A percentile compares a stretch with the other conserved stretches of the same genome.
These are phyloP conservation scores for Penicillium salamii DNA, from an alignment of 495 filamentous ascomycete species.

Conservation along the genomic window DNA sequence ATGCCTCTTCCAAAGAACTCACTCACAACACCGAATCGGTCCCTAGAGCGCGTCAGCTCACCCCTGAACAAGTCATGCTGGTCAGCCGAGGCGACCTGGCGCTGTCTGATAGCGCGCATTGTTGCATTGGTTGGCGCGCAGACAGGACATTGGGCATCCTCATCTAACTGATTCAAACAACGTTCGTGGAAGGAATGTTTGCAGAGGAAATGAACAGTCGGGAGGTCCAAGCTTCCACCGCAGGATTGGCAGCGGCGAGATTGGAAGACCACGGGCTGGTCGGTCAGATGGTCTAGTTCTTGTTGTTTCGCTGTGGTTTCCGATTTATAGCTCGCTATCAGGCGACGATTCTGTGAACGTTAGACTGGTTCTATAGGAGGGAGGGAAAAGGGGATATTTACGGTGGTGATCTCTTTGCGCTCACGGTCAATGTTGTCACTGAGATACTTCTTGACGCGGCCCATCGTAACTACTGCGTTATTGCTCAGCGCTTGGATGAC, in stretches of 20 bases:
- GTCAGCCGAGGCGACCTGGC: slow-evolving; percentile 84
- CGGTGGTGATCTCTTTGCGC: slow-evolving; percentile 73
- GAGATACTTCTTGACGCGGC: slow-evolving; percentile 92
- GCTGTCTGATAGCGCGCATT: slow-evolving; percentile 77
- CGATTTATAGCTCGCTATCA: slow-evolving; percentile 78
- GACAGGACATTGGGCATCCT: slow-evolving; percentile 75
- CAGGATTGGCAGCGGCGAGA: slow-evolving; percentile 83
- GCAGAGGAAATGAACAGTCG: slow-evolving; percentile 92
- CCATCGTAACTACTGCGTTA: slow-evolving; percentile 90
- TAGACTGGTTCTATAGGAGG: slow-evolving; percentile 6
- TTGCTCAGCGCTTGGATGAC: slow-evolving; percentile 89
- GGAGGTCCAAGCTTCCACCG: slow-evolving; percentile 70
- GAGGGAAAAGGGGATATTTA: slow-evolving; percentile 20
- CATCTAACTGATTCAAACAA: slow-evolving; percentile 67
- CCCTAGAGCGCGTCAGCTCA: slow-evolving; percentile 72
- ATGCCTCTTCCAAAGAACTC: slow-evolving; percentile 96
- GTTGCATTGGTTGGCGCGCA: slow-evolving; percentile 82
- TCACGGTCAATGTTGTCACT: slow-evolving; percentile 84
- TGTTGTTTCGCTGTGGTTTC: slow-evolving; percentile 78
- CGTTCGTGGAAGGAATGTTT: slow-evolving; percentile 94
- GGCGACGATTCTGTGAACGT: slow-evolving; percentile 64
- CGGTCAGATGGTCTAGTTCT: slow-evolving; percentile 72
- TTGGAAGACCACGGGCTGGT: slow-evolving; percentile 85
- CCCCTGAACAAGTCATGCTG: slow-evolving; percentile 87
- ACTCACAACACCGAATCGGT: slow-evolving; percentile 82